A percentile compares a stretch with the other conserved stretches of the same genome.
These are phyloP conservation scores for Parafenestella ontariensis DNA, from an alignment of 2,329 filamentous ascomycete genomes.

Conservation along the genomic window DNA sequence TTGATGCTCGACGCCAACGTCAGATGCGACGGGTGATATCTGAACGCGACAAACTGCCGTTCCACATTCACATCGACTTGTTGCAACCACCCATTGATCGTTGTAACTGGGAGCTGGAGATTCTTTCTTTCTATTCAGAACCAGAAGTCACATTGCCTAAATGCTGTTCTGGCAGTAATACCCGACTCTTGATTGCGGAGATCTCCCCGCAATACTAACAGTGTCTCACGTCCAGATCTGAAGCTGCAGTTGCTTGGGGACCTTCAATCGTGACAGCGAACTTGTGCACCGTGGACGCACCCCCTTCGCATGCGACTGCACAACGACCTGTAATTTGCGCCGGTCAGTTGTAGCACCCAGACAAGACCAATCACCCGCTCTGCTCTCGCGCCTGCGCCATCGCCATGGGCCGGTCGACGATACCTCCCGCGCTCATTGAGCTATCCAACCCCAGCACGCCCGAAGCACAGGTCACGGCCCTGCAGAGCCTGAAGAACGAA, in stretches of 20 bases:
- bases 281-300: conserved; percentile 6
- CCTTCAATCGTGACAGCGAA: conserved; percentile 5
- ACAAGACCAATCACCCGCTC: conserved; percentile 10
- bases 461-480: conserved; percentile 58
- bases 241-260: conserved; percentile 1
- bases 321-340: conserved; percentile 11
- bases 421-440: conserved; percentile 47
- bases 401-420: conserved; percentile 46
- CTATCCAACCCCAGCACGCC: conserved; percentile 47
- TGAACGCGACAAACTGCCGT: conserved; percentile 6
- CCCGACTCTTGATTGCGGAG: conserved; percentile 12
- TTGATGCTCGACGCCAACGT: not conserved
- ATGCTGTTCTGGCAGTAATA: conserved; percentile 7
- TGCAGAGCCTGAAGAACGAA: conserved; percentile 84
- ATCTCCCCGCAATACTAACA: conserved; percentile 19
- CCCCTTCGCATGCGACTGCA: conserved; percentile 9
- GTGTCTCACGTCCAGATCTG: not conserved
- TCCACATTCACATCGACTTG: conserved; percentile 7
- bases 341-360: conserved; percentile 14
- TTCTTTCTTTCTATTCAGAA: not conserved
- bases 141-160: not conserved
- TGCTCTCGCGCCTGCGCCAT: conserved; percentile 28
- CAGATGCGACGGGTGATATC: not conserved
- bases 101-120: not conserved
- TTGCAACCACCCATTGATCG: not conserved